Base-by-base conservation (phyloP, 2,329 filamentous ascomycete genomes). In the Chrysosphaeria jannelii region DNA sequence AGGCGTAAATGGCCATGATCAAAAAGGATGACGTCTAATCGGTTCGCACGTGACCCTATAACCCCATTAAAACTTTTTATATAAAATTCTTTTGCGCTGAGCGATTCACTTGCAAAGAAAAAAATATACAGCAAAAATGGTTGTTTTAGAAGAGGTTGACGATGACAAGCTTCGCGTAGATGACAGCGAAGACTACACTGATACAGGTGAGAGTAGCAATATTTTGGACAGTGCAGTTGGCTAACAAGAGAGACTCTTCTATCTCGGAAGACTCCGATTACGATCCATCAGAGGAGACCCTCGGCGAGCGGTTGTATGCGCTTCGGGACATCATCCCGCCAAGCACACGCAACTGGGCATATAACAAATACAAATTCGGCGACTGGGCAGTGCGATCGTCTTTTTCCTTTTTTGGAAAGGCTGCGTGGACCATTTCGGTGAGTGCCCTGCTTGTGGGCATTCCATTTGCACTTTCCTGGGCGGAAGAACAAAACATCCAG, bases 61-160 rank as follows among this genome's bases (percentile, higher is more conserved):
- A n/a, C n/a, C n/a, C n/a, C n/a, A n/a, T n/a, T n/a, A n/a, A n/a
- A n/a, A n/a, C n/a, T n/a, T n/a, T n/a, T n/a, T n/a, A n/a, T n/a
- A n/a, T n/a, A n/a, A n/a, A n/a, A n/a, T n/a, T n/a, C n/a, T n/a
- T n/a, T n/a, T n/a, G n/a, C n/a, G n/a, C n/a, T n/a, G n/a, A n/a
- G n/a, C n/a, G n/a, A n/a, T n/a, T n/a, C n/a, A n/a, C n/a, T n/a
- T n/a, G n/a, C n/a, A n/a, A n/a, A n/a, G n/a, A n/a, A n/a, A n/a
- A n/a, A n/a, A n/a, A n/a, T n/a, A n/a, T 19, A 19, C 23, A 13
- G 18, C 14, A 25, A 31, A 18, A 8, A 91, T 93, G 81, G 81
- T 93, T 47, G 76, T 81, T 50, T 74, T 93, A 42, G 74, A 76
- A 43, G 81, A 93, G 56, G 81, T 93, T 41, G 69, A 88, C 43